A percentile compares a stretch with the other conserved stretches of the same genome.
phyloP scores from a whole-genome alignment of 768 basidiomycete species.

The Wakefieldia striispora region DNA sequence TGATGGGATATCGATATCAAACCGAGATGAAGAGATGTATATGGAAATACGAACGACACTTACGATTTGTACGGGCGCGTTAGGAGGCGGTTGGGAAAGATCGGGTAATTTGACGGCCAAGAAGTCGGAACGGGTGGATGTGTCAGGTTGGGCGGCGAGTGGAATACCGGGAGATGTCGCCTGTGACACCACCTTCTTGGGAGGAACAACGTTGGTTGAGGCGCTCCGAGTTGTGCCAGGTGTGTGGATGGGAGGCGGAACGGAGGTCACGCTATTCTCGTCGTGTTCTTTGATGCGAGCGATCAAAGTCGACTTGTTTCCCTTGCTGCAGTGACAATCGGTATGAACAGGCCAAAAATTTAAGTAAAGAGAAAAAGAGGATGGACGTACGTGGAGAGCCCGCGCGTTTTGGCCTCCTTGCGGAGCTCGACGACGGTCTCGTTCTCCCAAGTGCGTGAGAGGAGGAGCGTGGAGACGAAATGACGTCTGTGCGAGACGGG shows the following conservation, averaged over 20 bases:
- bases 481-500: conserved; percentile 22
- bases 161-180: conserved; percentile 45
- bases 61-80: conserved; percentile 57
- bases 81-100: conserved; percentile 41
- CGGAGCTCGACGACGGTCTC: conserved; percentile 49
- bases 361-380: background rate
- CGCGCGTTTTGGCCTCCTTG: conserved; percentile 53
- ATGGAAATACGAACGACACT: conserved; percentile 30
- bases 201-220: conserved; percentile 21
- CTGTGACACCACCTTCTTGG: conserved; percentile 23
- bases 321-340: conserved; percentile 40
- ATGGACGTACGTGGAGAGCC: conserved; percentile 50
- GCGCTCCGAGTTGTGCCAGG: conserved; percentile 25
- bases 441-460: conserved; percentile 55
- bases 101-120: conserved; percentile 59
- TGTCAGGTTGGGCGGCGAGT: conserved; percentile 27
- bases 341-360: background rate
- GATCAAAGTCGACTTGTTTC: conserved; percentile 57
- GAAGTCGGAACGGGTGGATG: conserved; percentile 30
- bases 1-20: background rate
- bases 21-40: conserved; percentile 11
- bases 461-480: conserved; percentile 55
- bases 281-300: conserved; percentile 55
- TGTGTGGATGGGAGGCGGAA: background rate
- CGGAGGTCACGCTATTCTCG: conserved; percentile 23